Evolutionary conservation across 805 yeast species (phyloP).

Genomic region (Spathaspora gorwiae): DNA sequence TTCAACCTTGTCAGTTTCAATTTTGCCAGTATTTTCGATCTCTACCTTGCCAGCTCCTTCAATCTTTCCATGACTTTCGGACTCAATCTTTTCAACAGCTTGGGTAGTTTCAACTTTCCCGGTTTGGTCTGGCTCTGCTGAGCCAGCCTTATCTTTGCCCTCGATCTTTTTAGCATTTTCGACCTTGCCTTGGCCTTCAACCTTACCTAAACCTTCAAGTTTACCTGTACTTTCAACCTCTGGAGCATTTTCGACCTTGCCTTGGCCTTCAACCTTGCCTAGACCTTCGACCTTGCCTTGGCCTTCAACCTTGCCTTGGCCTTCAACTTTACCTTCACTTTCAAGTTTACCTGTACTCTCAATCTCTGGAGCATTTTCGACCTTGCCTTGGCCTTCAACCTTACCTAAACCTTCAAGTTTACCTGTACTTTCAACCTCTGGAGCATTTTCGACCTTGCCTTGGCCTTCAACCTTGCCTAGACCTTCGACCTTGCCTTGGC

Average conservation of each 20-base stretch:
- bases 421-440: not conserved
- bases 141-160: not conserved
- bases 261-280: not conserved
- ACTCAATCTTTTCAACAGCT: not conserved
- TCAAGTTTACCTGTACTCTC: constrained; percentile 6
- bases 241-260: not conserved
- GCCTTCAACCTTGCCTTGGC: constrained; percentile 9
- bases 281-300: not conserved
- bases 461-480: constrained; percentile 9
- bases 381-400: constrained; percentile 4
- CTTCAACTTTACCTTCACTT: constrained; percentile 7
- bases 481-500: constrained; percentile 7
- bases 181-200: constrained; percentile 1
- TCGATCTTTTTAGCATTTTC: constrained; percentile 8
- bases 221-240: not conserved
- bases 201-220: not conserved
- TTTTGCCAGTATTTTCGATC: constrained; percentile 8
- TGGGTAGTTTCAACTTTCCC: not conserved
- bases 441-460: not conserved
- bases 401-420: constrained; percentile 2
- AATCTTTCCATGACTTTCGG: not conserved
- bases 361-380: constrained; percentile 7
- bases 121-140: not conserved
- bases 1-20: constrained; percentile 8
- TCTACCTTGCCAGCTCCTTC: constrained; percentile 6